These are phyloP conservation scores for Agrostemma githago DNA, from an alignment of 148 eudicot genomes.

Conservation along the genomic window DNA sequence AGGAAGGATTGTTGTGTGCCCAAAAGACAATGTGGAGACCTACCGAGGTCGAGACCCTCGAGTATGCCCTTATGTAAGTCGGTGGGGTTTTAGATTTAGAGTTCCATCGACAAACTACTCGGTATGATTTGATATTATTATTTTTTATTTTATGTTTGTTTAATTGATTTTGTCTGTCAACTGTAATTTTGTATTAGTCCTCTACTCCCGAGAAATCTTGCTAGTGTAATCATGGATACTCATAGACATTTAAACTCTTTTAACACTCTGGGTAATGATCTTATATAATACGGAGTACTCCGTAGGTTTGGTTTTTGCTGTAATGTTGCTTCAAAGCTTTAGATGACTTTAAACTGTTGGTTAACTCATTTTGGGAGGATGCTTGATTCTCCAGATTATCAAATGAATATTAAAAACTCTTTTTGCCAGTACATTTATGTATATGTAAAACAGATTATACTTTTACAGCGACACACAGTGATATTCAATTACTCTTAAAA, in stretches of 20 bases:
- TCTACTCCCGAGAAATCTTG: not conserved
- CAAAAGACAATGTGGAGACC: slow-evolving; percentile 70
- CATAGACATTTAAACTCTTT: slow-evolving; percentile 4
- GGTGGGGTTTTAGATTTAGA: not conserved
- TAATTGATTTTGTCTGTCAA: slow-evolving; percentile 8
- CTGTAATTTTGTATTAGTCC: slow-evolving; percentile 20
- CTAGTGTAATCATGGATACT: slow-evolving; percentile 10
- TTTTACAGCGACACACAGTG: no score
- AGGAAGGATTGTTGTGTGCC: slow-evolving; percentile 54
- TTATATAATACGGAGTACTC: not conserved
- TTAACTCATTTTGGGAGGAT: no score
- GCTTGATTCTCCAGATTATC: no score
- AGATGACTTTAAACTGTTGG: no score
- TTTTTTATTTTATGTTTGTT: slow-evolving; percentile 7
- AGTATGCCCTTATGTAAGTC: slow-evolving; percentile 39
- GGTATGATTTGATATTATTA: slow-evolving; percentile 20
- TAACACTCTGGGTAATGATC: not conserved
- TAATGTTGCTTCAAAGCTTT: not conserved
- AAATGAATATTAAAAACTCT: no score
- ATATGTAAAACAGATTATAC: no score
- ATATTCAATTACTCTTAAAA: no score
- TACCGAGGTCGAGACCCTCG: slow-evolving; percentile 38
- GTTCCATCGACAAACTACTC: not conserved
- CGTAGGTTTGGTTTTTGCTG: slow-evolving; percentile 9
- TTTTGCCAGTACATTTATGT: no score